Evolutionary conservation across 805 yeast species (phyloP), one percentile per base, ranked within the genome.

Genomic region (Candida chauliodis): DNA sequence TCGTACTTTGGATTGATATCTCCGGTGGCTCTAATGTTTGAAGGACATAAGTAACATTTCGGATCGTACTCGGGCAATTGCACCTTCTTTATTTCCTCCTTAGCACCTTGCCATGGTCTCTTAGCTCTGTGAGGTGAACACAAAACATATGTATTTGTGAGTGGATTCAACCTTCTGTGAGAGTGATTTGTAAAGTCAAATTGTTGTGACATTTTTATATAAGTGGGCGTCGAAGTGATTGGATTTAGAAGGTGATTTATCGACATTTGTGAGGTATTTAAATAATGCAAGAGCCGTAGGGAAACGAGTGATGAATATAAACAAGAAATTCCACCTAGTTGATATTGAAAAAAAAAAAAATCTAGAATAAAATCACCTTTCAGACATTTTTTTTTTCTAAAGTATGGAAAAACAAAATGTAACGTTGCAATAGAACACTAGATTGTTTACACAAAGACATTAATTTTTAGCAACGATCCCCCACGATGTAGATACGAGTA

Each of bases 81-180:
- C 11, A 61, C 66, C 31, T 56, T 64, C 37, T 55, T 50, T 11
- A 69, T 56, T 24, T 64, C 66, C 53, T 83, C 90, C 46, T 78
- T 70, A 44, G 79, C 85, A 25, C 90, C 90, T 55, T 78, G 84
- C 90, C 90, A 83, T 15, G 91, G 90, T 47, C 91, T 69, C 56
- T 81, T 79, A 21, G 88, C 77, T 41, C 90, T 66, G 52, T 83
- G 91, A 5, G 91, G 90, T 11, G 88, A 81, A 36, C 83, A 82
- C 36, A 83, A 65, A 18, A 83, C 78, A 77, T 81, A 80, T n/a
- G 73, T 58, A 37, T 76, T 75, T n/a, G 82, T 71, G 45, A 83
- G 68, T 3, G 87, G 88, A 50, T 83, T 83, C 58, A 66, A 77
- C 35, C 91, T 70, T 47, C 87, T 73, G 52, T 83, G 90, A 2